A percentile compares a stretch with the other conserved stretches of the same genome.
Evolutionary conservation across 805 yeast species (phyloP).

Genomic region (Yamadazyma philogaea): DNA sequence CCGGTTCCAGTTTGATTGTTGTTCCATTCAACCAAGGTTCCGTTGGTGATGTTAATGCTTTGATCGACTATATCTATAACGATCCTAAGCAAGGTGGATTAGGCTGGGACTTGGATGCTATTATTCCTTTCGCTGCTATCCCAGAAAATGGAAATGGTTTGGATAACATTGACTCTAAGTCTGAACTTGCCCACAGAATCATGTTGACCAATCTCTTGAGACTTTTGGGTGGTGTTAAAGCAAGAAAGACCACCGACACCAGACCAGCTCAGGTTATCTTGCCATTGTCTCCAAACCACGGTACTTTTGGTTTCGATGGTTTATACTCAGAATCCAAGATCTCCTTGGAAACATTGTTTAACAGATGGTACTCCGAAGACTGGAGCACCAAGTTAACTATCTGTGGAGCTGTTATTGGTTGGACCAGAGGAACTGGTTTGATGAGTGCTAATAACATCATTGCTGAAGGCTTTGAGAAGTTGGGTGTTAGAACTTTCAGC

Average conservation of each 20-base stretch:
- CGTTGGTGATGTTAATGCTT: conserved; percentile 84
- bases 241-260: conserved; percentile 80
- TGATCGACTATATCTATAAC: conserved; percentile 81
- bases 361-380: conserved; percentile 98
- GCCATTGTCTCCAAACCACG: conserved; percentile 98
- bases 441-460: conserved; percentile 96
- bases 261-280: conserved; percentile 97
- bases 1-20: conserved; percentile 88
- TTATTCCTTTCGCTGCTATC: conserved; percentile 97
- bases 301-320: conserved; percentile 98
- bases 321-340: conserved; percentile 96
- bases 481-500: conserved; percentile 96
- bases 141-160: conserved; percentile 98
- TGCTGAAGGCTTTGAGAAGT: conserved; percentile 94
- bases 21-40: conserved; percentile 99
- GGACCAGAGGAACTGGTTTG: conserved; percentile 99
- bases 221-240: conserved; percentile 85
- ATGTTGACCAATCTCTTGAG: conserved; percentile 96
- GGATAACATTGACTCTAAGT: conserved; percentile 87
- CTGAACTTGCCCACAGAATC: conserved; percentile 97
- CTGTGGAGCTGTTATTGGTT: conserved; percentile 98
- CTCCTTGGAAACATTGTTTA: conserved; percentile 91
- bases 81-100: conserved; percentile 83
- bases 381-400: conserved; percentile 93
- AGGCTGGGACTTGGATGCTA: conserved; percentile 96